These are phyloP conservation scores for Aspergillus phoenicis DNA, from an alignment of 2,329 filamentous ascomycete genomes.

Conservation along the genomic window DNA sequence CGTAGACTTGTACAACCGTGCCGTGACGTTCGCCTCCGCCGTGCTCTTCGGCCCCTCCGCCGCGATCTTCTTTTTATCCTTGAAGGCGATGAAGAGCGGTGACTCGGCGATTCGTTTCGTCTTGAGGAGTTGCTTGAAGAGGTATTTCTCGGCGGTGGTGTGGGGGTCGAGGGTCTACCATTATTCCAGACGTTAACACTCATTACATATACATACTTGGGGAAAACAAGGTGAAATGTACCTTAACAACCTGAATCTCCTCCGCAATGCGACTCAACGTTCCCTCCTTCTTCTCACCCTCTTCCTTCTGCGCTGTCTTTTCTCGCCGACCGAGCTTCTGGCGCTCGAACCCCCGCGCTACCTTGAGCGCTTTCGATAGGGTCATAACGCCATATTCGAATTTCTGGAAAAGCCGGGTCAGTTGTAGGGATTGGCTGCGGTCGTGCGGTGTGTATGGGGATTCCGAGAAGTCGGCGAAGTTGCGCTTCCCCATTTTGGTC, in stretches of 20 bases:
- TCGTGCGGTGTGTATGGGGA: conserved; percentile 11
- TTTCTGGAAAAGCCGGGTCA: conserved; percentile 47
- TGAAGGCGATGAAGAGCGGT: conserved; percentile 49
- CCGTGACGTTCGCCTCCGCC: conserved; percentile 60
- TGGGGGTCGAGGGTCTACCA: conserved; percentile 54
- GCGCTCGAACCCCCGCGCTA: conserved; percentile 62
- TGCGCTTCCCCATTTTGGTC: conserved; percentile 44
- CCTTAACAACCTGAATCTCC: conserved; percentile 62
- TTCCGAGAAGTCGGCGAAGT: conserved; percentile 37
- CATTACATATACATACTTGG: too few relatives aligned
- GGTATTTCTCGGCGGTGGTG: conserved; percentile 54
- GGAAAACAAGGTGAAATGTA: conserved; percentile 19
- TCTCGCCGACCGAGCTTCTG: conserved; percentile 64
- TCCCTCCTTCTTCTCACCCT: conserved; percentile 41
- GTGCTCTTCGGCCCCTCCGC: conserved; percentile 44
- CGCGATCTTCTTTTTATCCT: conserved; percentile 40
- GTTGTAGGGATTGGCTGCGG: conserved; percentile 33
- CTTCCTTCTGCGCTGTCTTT: conserved; percentile 53
- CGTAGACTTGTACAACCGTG: conserved; percentile 61
- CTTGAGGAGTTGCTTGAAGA: conserved; percentile 59
- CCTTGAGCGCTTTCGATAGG: conserved; percentile 57
- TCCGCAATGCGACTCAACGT: conserved; percentile 51
- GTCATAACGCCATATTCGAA: conserved; percentile 54
- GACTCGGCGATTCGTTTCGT: conserved; percentile 60
- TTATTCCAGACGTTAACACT: conserved; percentile 1